Base-by-base conservation (phyloP, 192 early-diverging fungal species). In the Linnemannia schmuckeri region DNA sequence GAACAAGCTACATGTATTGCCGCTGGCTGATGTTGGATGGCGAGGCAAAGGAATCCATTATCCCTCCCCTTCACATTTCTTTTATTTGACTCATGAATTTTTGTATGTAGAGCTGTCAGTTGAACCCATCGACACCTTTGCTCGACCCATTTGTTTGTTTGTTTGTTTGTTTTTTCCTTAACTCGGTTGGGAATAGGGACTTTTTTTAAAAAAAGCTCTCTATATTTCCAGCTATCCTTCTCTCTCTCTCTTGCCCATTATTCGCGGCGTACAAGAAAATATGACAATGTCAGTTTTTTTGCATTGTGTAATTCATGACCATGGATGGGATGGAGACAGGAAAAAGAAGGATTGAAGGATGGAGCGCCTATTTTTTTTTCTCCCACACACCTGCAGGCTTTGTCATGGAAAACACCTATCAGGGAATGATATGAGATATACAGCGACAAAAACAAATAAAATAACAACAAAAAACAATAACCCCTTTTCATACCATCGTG, bases 371-470 rank as follows among this genome's bases (percentile, higher is more conserved):
- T 57, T 57, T 0, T 27, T 66, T 63, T 66, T 66, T 66, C 61
- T 66, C 61, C 30, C 61, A 66, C 61, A 66, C 61, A 66, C 61
- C 61, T 66, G 61, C 61, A 66, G 30, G 61, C 61, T 66, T 66
- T 66, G 61, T 66, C 61, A 66, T 66, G 61, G 61, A 66, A 66
- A 27, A 66, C 61, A 66, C 47, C 15, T 20, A 63, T 13, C n/a
- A 12, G 9, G n/a, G 61, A 33, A 63, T 30, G 33, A 13, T 30
- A 63, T 30, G 27, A n/a, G n/a, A 9, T 13, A 63, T 30, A n/a
- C n/a, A 33, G 10, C 30, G 61, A 66, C 30, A n/a, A 27, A 55
- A 55, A 55, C 20, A 61, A 61, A 61, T n/a, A 61, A 61, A 27
- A 66, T 33, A 35, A 66, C n/a, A 66, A 66, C 7, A 66, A 33